Evolutionary conservation across 129 eudicot species (phyloP), one percentile per base, ranked within the genome.

Genomic region (Mikania micrantha): DNA sequence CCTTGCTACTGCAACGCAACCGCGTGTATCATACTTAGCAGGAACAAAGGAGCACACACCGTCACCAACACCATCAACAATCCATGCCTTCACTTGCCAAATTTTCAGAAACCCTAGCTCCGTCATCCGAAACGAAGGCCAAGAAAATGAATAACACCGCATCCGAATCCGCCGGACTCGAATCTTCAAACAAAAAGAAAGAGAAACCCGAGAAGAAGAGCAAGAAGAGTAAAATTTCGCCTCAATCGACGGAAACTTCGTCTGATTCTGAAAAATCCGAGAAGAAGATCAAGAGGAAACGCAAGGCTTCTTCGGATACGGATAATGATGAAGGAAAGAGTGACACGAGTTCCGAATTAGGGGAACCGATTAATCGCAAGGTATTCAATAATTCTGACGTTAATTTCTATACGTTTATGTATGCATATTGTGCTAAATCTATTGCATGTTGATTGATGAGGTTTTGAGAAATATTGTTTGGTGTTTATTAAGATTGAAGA

Each of bases 271-370:
- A 83, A 9, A 70, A 80, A n/a, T 78, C 49, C n/a, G 80, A 82
- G 57, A 79, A 81, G 58, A 78, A 56, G 40, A 25, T 17, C 21
- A 81, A 81, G 82, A 79, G 72, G 78, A 93, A 88, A 80, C 82
- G 96, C 5, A 88, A 89, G 78, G 80, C 77, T 3, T 57, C 67
- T 61, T 89, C 78, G 22, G 69, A 64, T 28, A 79, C 85, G 1
- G 76, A 60, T 35, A 82, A 60, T 22, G 85, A 78, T 4, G 87
- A 70, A 48, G 97, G 78, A 58, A 73, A 71, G 76, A 91, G 95
- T 74, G 92, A 88, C 5, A 87, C 97, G 1, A 83, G 85, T 36
- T 85, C 85, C 12, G 98, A 85, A 75, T 42, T 70, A 20, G 85
- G 81, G 5, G 96, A 85, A 64, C 89, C 91, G 4, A 34, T 80